A percentile compares a stretch with the other conserved stretches of the same genome.
Evolutionary conservation across 352 stramenopile genomes (phyloP).

Genomic region (Phytopythium litorale): DNA sequence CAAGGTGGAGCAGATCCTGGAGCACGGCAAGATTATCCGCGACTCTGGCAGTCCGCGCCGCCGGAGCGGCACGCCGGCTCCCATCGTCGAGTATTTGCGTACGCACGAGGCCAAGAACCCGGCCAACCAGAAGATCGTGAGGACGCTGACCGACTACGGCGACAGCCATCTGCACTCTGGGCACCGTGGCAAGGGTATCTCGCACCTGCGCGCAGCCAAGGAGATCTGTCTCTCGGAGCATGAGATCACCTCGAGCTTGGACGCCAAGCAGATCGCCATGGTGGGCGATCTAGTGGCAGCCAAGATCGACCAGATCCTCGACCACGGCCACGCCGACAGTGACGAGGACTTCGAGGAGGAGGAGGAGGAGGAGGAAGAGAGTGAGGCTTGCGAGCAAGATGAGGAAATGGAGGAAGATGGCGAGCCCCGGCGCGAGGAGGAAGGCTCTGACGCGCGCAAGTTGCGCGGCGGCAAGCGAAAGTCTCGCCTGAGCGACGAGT

Average conservation of each 20-base stretch:
- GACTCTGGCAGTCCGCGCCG: slow-evolving; percentile 32
- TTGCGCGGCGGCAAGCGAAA: slow-evolving; percentile 2
- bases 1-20: slow-evolving; percentile 78
- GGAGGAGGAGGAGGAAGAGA: slow-evolving; percentile 31
- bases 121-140: slow-evolving; percentile 70
- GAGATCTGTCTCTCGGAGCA: slow-evolving; percentile 52
- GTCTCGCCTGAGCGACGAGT: not conserved
- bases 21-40: slow-evolving; percentile 58
- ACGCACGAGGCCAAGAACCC: slow-evolving; percentile 45
- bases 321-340: slow-evolving; percentile 63
- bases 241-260: slow-evolving; percentile 40
- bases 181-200: slow-evolving; percentile 65
- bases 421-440: slow-evolving; percentile 11
- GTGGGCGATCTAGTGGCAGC: slow-evolving; percentile 47
- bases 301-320: slow-evolving; percentile 78
- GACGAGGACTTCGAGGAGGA: slow-evolving; percentile 59
- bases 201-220: slow-evolving; percentile 61
- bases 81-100: slow-evolving; percentile 67
- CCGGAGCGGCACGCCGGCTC: slow-evolving; percentile 40
- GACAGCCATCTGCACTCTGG: slow-evolving; percentile 68
- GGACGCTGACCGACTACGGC: slow-evolving; percentile 63
- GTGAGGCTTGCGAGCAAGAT: slow-evolving; percentile 12
- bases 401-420: slow-evolving; percentile 9
- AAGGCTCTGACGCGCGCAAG: not conserved
- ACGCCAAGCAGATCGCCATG: slow-evolving; percentile 56